A percentile compares a stretch with the other conserved stretches of the same genome.
Conservation (phyloP, 192 early-diverging fungal species). For the Mortierella alpina region DNA sequence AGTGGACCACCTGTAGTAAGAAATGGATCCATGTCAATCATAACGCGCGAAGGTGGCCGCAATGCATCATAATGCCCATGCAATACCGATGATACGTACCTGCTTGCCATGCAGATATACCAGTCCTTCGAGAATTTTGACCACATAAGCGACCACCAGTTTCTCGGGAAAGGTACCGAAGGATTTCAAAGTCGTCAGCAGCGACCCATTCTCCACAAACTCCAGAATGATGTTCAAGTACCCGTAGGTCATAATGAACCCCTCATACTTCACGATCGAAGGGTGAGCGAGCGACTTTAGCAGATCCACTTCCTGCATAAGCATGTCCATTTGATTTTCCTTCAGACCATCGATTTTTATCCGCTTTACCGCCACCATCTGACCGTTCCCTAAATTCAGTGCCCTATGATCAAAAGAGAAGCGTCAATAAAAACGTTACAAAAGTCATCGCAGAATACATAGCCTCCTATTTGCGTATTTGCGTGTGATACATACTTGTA, state of each 20-base stretch:
- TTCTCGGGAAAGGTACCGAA: conserved; percentile 94
- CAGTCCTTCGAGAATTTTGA: conserved; percentile 91
- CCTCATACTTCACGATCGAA: conserved; percentile 87
- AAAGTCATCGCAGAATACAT: no score
- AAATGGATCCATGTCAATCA: no score
- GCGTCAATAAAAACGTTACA: not conserved
- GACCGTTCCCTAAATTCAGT: conserved; percentile 80
- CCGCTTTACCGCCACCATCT: conserved; percentile 90
- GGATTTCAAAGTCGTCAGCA: conserved; percentile 83
- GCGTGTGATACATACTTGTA: conserved; percentile 64
- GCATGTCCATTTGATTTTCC: conserved; percentile 72
- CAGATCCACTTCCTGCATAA: conserved; percentile 91
- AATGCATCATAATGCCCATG: not conserved
- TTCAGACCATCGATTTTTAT: conserved; percentile 79
- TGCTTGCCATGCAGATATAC: conserved; percentile 90
- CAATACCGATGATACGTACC: conserved; percentile 48
- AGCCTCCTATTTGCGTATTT: not conserved
- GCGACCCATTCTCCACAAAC: conserved; percentile 93
- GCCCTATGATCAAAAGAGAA: conserved; percentile 57
- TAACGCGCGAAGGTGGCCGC: not conserved
- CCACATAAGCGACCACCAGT: conserved; percentile 85
- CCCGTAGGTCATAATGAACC: conserved; percentile 76
- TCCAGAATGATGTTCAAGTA: conserved; percentile 90
- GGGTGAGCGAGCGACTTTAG: conserved; percentile 86
- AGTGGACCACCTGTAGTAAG: conserved; percentile 77